These are phyloP conservation scores for Chrysoporthe deuterocubensis DNA, from an alignment of 2,329 filamentous ascomycete species.

Conservation along the genomic window DNA sequence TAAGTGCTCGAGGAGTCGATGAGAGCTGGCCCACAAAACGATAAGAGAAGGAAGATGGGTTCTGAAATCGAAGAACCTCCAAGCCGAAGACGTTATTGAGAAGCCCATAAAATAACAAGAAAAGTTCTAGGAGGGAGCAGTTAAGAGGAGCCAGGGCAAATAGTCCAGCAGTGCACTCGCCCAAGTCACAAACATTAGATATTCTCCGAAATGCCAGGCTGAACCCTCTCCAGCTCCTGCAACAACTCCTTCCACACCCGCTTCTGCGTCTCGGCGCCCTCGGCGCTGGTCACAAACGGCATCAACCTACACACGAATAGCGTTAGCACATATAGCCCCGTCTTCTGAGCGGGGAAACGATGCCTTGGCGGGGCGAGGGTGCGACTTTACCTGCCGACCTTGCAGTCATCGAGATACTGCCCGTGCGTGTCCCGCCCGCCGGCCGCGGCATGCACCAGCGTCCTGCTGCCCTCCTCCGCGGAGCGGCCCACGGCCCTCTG, in stretches of 20 bases:
- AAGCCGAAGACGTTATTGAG: too few species aligned
- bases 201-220: not conserved
- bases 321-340: not conserved
- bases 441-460: conserved; percentile 37
- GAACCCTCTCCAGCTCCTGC: not conserved
- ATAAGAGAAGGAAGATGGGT: not conserved
- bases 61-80: too few species aligned
- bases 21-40: too few species aligned
- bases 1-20: too few species aligned
- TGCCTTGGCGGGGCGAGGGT: not conserved
- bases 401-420: conserved; percentile 41
- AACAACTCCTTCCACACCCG: not conserved
- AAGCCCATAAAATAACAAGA: too few species aligned
- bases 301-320: not conserved
- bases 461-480: conserved; percentile 47
- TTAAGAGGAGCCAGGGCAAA: too few species aligned
- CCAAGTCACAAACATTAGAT: not conserved
- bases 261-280: not conserved
- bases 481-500: not conserved
- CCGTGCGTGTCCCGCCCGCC: conserved; percentile 40
- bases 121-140: too few species aligned
- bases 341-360: too few species aligned
- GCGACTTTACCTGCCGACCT: conserved; percentile 35
- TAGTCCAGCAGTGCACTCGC: too few species aligned
- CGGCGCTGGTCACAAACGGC: not conserved